phyloP scores from a whole-genome alignment of 306 rosid species.

The Oemleria cerasiformis region DNA sequence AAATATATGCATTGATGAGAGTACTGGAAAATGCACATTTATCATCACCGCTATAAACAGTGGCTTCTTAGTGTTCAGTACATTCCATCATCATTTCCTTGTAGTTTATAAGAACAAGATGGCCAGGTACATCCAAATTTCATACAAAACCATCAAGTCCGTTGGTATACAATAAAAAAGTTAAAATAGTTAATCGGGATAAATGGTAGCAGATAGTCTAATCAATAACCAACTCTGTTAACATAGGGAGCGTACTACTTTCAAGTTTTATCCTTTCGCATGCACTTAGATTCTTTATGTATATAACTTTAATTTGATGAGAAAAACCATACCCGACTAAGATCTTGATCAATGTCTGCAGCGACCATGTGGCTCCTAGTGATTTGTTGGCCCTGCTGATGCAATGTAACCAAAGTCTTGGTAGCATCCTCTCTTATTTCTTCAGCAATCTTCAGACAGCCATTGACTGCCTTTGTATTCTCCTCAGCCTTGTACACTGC shows the following conservation, averaged over 20 bases:
- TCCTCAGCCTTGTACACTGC: constrained; percentile 93
- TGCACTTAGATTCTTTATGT: background rate
- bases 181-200: background rate
- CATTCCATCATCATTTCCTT: background rate
- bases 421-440: constrained; percentile 88
- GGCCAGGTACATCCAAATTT: background rate
- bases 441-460: constrained; percentile 87
- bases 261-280: background rate
- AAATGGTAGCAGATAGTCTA: background rate
- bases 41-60: background rate
- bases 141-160: background rate
- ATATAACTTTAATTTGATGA: background rate
- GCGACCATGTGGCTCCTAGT: constrained; percentile 81
- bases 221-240: background rate
- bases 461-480: constrained; percentile 70
- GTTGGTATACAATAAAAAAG: background rate
- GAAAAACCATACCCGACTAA: constrained; percentile 70
- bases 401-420: constrained; percentile 74
- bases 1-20: background rate
- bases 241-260: background rate
- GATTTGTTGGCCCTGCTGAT: constrained; percentile 95
- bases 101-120: background rate
- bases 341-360: constrained; percentile 79
- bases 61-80: background rate
- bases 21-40: background rate